Base-by-base conservation (phyloP, 768 basidiomycete species). In the Tricholoma furcatifolium region DNA sequence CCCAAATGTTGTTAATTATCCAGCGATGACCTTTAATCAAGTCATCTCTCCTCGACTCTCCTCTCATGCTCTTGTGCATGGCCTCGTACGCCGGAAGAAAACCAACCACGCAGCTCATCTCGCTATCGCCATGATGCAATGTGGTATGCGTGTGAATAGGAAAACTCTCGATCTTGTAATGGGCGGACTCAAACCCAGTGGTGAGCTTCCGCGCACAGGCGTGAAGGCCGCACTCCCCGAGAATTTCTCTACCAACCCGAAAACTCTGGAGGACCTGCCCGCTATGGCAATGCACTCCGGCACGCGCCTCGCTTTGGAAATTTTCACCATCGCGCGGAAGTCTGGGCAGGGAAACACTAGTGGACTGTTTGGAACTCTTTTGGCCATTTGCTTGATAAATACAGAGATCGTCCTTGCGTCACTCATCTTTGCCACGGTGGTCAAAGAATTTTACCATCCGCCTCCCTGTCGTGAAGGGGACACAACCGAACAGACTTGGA, bases 351-450 rank as follows among this genome's bases (percentile, higher is more conserved):
- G 75, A 27, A 78, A 84, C 40, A 80, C 82, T 2, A 68, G 78
- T n/a, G 70, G 72, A 27, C 82, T 88, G 74, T 88, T 83, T 62
- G 76, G 77, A 47, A 72, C 74, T 2, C 67, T 90, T 44, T 74
- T 91, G 57, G 71, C 78, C 3, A 76, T 84, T 8, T 87, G 85
- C 51, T 71, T 93, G 17, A 64, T 90, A 35, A 88, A 92, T 45
- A 88, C 88, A 21, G 91, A 93, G 63, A 83, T 93, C 44, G 76
- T 92, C 36, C 74, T 88, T n/a, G 89, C 81, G 0, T 84, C 86
- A 1, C 68, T 91, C 23, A 69, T 91, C 5, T 88, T 91, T 51
- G 85, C 78, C 1, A 67, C 82, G 38, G 62, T 88, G 17, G 67
- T 88, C 39, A 81, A 85, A 57, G 85, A 89, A 27, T 86, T 78